Conservation (phyloP, 176 grass and related monocot genomes). For the Ensete glaucum region DNA sequence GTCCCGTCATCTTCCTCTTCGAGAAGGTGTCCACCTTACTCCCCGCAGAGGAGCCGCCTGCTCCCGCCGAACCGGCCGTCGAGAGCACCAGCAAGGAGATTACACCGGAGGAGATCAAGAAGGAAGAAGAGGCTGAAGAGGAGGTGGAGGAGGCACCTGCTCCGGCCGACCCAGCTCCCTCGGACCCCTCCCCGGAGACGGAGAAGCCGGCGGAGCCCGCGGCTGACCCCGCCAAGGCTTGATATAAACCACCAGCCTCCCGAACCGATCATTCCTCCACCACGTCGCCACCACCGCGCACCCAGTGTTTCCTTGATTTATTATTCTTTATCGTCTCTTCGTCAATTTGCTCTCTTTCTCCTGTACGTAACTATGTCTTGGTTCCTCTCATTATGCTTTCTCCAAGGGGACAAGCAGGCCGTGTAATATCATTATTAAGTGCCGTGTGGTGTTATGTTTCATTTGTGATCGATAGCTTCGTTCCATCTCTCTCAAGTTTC, state of each 20-base stretch:
- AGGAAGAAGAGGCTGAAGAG: constrained; percentile 2
- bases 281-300: not conserved
- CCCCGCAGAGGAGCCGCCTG: constrained; percentile 21
- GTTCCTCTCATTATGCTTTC: not conserved
- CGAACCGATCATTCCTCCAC: not conserved
- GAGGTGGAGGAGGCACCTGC: not conserved
- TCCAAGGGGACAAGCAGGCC: not conserved
- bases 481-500: too few species aligned
- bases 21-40: constrained; percentile 46
- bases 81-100: not conserved
- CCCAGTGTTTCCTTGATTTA: constrained; percentile 1
- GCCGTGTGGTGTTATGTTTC: not conserved
- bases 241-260: not conserved
- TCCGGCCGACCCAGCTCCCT: not conserved
- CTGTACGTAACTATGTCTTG: not conserved
- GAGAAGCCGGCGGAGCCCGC: not conserved
- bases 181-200: not conserved
- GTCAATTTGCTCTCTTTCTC: not conserved
- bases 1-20: constrained; percentile 42
- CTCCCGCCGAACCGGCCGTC: not conserved
- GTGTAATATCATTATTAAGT: not conserved
- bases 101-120: not conserved
- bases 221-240: not conserved
- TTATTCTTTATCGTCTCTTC: constrained; percentile 15
- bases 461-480: not conserved